Conservation (phyloP, 73 alveolate species). For the Durusdinium trenchii region DNA sequence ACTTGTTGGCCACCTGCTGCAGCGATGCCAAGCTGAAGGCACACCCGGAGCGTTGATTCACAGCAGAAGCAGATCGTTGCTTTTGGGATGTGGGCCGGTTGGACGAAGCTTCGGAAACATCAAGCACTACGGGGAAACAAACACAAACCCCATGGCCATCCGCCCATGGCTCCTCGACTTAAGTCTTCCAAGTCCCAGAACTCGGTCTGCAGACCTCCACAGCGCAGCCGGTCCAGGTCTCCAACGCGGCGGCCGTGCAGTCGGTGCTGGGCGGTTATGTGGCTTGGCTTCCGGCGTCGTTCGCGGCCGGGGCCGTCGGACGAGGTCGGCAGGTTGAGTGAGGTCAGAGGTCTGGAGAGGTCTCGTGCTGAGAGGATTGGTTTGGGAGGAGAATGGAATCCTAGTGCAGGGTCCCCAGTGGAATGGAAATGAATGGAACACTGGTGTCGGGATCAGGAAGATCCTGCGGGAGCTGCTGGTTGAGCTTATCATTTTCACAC, state of each 20-base stretch:
- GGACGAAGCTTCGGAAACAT: not conserved
- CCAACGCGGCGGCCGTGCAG: conserved; percentile 19
- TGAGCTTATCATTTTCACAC: too few species aligned
- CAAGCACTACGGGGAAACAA: not conserved
- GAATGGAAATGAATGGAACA: too few species aligned
- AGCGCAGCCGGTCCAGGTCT: not conserved
- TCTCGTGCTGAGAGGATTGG: not conserved
- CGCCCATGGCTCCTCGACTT: not conserved
- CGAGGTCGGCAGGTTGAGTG: not conserved
- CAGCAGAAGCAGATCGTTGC: not conserved
- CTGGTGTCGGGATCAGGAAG: too few species aligned
- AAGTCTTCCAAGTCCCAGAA: not conserved
- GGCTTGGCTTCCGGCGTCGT: not conserved
- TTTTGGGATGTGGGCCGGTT: too few species aligned
- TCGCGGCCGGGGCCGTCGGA: not conserved
- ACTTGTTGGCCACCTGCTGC: conserved; percentile 69
- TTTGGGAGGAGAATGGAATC: too few species aligned
- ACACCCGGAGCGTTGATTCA: not conserved
- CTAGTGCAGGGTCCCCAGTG: too few species aligned
- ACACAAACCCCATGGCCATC: not conserved
- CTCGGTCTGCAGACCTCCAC: not conserved
- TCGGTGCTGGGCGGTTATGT: conserved; percentile 68
- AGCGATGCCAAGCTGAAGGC: conserved; percentile 51
- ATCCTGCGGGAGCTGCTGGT: too few species aligned
- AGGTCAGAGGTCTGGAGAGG: not conserved